Conservation (phyloP, 345 rosid genomes). For the Noccaea caerulescens region DNA sequence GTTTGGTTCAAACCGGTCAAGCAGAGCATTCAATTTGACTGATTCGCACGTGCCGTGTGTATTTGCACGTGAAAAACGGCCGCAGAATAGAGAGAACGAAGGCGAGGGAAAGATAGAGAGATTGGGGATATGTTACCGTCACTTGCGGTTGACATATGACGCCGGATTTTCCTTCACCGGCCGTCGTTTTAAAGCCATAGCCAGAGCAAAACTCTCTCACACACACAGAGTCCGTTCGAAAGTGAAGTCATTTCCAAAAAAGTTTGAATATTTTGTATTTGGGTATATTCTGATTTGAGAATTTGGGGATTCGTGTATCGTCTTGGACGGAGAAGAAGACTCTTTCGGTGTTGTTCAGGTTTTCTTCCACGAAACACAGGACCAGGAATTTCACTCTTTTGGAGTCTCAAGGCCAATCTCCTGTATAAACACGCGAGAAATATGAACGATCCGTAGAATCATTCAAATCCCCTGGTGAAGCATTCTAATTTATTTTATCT, state of each 20-base stretch:
- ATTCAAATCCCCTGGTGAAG: not conserved
- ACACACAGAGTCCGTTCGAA: not conserved
- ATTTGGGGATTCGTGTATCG: slow-evolving; percentile 15
- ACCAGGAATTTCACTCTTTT: slow-evolving; percentile 8
- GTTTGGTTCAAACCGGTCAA: slow-evolving; percentile 29
- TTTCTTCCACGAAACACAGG: slow-evolving; percentile 16
- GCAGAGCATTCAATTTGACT: slow-evolving; percentile 8
- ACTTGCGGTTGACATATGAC: slow-evolving; percentile 39
- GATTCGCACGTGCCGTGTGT: slow-evolving; percentile 31
- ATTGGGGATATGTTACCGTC: slow-evolving; percentile 29
- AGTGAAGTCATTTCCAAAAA: not conserved
- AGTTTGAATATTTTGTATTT: slow-evolving; percentile 5
- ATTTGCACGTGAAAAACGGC: slow-evolving; percentile 33
- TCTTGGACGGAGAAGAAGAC: slow-evolving; percentile 23
- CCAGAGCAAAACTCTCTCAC: not conserved
- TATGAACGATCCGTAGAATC: slow-evolving; percentile 40
- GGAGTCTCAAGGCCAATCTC: slow-evolving; percentile 4
- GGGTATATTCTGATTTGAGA: slow-evolving; percentile 7
- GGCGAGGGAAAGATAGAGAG: slow-evolving; percentile 13
- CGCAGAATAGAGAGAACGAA: not conserved
- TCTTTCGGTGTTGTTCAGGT: slow-evolving; percentile 23
- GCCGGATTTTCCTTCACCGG: slow-evolving; percentile 43
- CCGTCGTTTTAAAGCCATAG: not conserved
- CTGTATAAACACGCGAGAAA: not conserved
- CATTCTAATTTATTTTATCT: not conserved